Evolutionary conservation across 176 grass and related monocot genomes (phyloP).

Genomic region (Carex littledalei): DNA sequence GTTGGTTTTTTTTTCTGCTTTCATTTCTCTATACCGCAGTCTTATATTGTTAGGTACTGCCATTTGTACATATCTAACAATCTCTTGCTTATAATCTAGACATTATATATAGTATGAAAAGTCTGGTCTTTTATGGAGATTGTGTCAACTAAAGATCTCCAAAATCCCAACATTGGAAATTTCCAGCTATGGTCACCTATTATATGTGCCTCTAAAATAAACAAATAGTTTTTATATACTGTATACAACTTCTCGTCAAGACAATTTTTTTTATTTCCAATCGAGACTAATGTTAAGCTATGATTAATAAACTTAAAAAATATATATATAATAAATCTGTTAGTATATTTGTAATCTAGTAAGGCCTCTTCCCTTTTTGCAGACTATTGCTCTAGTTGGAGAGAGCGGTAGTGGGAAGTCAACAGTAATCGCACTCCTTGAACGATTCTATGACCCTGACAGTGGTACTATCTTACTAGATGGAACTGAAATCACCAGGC

Average conservation of each 20-base stretch:
- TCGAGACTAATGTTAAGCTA: not conserved
- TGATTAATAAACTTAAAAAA: not conserved
- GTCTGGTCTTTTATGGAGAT: not conserved
- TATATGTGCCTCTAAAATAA: not conserved
- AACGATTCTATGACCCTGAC: conserved; percentile 79
- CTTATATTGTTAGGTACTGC: no score
- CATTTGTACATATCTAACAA: not conserved
- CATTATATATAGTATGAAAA: not conserved
- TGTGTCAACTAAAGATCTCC: not conserved
- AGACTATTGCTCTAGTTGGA: conserved; percentile 70
- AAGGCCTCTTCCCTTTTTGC: no score
- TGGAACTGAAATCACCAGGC: conserved; percentile 36
- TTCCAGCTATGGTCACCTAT: not conserved
- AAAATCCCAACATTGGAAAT: not conserved
- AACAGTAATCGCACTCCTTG: conserved; percentile 46
- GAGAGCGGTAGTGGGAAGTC: conserved; percentile 80
- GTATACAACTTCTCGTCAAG: not conserved
- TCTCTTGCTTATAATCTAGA: not conserved
- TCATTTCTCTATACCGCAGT: no score
- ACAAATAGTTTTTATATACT: not conserved
- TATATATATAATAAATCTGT: not conserved
- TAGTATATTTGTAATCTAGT: no score
- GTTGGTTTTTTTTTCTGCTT: no score
- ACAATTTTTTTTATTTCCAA: not conserved
- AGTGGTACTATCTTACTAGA: conserved; percentile 51